Conservation (phyloP, 805 yeast species). For the Lipomyces sp. region DNA sequence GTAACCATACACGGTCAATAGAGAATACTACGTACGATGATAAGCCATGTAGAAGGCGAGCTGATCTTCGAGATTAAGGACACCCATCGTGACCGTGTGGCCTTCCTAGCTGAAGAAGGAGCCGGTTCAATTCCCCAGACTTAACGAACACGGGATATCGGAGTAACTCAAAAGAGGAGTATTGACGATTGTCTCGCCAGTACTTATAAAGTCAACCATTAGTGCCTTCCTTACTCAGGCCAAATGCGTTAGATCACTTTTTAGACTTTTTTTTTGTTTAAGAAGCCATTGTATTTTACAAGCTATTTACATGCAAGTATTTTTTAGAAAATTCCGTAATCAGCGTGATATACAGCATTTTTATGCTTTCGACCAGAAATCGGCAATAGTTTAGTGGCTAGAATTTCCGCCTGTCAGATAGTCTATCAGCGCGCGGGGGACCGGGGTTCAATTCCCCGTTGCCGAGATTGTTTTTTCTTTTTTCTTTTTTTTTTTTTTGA, state of each 20-base stretch:
- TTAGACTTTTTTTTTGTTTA: too few relatives aligned
- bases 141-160: too few relatives aligned
- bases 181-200: too few relatives aligned
- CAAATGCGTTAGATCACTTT: too few relatives aligned
- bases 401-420: conserved; percentile 46
- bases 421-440: conserved; percentile 29
- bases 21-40: conserved; percentile 48
- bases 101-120: not conserved
- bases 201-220: too few relatives aligned
- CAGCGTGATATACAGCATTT: too few relatives aligned
- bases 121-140: not conserved
- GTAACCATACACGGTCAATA: too few relatives aligned
- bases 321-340: too few relatives aligned
- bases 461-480: conserved; percentile 24
- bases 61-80: conserved; percentile 53
- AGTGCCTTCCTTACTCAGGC: too few relatives aligned
- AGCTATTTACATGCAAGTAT: too few relatives aligned
- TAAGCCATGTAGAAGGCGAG: conserved; percentile 61
- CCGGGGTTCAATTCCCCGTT: conserved; percentile 37
- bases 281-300: too few relatives aligned
- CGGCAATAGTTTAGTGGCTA: conserved; percentile 48
- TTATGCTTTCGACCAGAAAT: not conserved
- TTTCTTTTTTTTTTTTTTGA: conserved; percentile 6
- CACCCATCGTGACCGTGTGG: conserved; percentile 30
- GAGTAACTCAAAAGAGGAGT: too few relatives aligned